phyloP scores from a whole-genome alignment of 2,329 filamentous ascomycete genomes.

The Colletotrichum sp. region DNA sequence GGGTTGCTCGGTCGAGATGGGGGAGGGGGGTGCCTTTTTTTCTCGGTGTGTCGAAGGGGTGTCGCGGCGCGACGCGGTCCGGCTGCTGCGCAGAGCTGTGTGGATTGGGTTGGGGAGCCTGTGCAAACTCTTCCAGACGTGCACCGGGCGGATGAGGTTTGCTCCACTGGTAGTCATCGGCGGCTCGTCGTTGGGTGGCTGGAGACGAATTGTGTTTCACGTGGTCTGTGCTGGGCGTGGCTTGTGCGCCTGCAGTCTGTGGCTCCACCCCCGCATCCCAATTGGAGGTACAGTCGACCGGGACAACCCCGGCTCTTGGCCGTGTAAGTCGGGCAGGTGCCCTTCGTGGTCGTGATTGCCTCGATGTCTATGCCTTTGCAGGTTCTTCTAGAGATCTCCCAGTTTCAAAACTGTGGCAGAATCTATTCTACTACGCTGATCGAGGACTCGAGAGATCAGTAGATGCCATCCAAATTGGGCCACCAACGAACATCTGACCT shows the following conservation, averaged over 20 bases:
- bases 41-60: constrained; percentile 7
- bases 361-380: background rate
- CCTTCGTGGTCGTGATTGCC: background rate
- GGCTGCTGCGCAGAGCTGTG: constrained; percentile 18
- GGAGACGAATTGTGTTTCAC: background rate
- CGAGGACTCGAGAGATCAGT: background rate
- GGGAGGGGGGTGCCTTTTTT: background rate
- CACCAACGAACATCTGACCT: background rate
- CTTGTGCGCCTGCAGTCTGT: background rate
- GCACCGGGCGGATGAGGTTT: constrained; percentile 4
- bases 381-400: background rate
- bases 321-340: constrained; percentile 17
- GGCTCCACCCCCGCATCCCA: background rate
- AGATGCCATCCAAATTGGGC: background rate
- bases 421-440: background rate
- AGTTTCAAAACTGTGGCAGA: background rate
- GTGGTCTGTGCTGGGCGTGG: background rate
- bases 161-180: constrained; percentile 9
- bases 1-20: constrained; percentile 17
- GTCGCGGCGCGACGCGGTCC: constrained; percentile 26
- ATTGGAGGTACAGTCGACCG: background rate
- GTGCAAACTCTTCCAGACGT: constrained; percentile 23
- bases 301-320: background rate
- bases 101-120: constrained; percentile 22
- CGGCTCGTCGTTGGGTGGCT: constrained; percentile 11